A percentile compares a stretch with the other conserved stretches of the same genome.
Evolutionary conservation across 2,329 filamentous ascomycete species (phyloP).

Genomic region (Coniochaeta sp.): DNA sequence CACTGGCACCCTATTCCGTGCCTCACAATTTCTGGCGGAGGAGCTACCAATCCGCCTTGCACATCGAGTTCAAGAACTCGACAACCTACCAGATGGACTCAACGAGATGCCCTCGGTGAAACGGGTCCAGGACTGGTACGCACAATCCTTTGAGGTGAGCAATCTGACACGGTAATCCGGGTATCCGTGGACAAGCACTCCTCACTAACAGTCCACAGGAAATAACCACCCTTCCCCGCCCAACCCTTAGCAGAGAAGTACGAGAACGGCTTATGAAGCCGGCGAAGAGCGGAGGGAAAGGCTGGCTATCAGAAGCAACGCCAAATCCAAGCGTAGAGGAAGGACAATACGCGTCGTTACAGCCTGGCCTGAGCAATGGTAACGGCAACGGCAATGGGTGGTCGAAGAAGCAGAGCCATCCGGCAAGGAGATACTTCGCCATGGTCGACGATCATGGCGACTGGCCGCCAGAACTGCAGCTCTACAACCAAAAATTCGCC

Average conservation of each 20-base stretch:
- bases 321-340: constrained; percentile 83
- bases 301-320: constrained; percentile 73
- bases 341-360: constrained; percentile 57
- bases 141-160: constrained; percentile 93
- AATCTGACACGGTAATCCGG: constrained; percentile 7
- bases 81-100: constrained; percentile 85
- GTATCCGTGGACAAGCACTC: neutral
- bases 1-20: constrained; percentile 88
- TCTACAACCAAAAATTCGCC: constrained; percentile 89
- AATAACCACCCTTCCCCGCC: constrained; percentile 79
- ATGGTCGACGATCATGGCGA: constrained; percentile 80
- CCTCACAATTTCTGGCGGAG: constrained; percentile 96
- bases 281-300: constrained; percentile 46
- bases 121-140: constrained; percentile 96
- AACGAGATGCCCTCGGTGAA: constrained; percentile 97
- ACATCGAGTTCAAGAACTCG: constrained; percentile 91
- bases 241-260: constrained; percentile 66
- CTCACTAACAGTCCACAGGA: constrained; percentile 48
- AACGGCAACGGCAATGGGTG: constrained; percentile 32
- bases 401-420: constrained; percentile 36
- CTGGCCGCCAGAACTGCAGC: constrained; percentile 89
- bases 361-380: constrained; percentile 36
- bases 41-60: constrained; percentile 95
- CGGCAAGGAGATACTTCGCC: constrained; percentile 74
- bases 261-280: constrained; percentile 72